Base-by-base conservation (phyloP, 306 rosid genomes). In the Fragaria ananassa region DNA sequence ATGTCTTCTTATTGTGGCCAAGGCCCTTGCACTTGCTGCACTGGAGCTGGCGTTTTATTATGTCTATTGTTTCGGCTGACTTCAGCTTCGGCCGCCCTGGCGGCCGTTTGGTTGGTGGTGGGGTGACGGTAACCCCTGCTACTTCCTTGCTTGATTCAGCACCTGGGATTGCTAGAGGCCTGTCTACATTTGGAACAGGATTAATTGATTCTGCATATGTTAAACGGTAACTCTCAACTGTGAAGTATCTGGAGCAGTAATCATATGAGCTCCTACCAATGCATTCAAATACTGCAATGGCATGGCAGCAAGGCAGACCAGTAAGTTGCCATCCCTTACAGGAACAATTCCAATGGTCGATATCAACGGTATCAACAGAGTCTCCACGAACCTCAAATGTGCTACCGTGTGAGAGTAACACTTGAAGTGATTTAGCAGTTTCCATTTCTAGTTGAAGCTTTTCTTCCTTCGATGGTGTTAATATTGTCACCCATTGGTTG, bases 21-120 rank as follows among this genome's bases (percentile, higher is more conserved):
- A 95, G 97, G 66, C 92, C 97, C 83, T 95, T 95, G 88, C 99
- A 92, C 74, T 89, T 95, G 81, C 99, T 85, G 74, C 99, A 95
- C 81, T 95, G 99, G 51, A 95, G 96, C 77, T 92, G 97, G 7
- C 97, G 96, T 83, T 95, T 95, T 61, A 91, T 86, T 53, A 92
- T 76, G 78, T 95, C 99, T 49, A 86, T 50, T 19, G 97, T 67
- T 46, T 92, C 96, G 13, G 76, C 72, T 72, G 86, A 89, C 88
- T 95, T 92, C 83, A 76, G 74, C 87, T 88, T 95, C 11, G 99
- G 99, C 70, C 97, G 97, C 71, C 99, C 97, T 8, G 96, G 99
- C 8, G 97, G 92, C 65, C 99, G 89, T 78, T 87, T 95, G 10
- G 97, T 90, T 62, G 99, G 99, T 5, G 99, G 97, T 70, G 99